A percentile compares a stretch with the other conserved stretches of the same genome.
phyloP scores from a whole-genome alignment of 345 rosid species.

The Stellera chamaejasme region DNA sequence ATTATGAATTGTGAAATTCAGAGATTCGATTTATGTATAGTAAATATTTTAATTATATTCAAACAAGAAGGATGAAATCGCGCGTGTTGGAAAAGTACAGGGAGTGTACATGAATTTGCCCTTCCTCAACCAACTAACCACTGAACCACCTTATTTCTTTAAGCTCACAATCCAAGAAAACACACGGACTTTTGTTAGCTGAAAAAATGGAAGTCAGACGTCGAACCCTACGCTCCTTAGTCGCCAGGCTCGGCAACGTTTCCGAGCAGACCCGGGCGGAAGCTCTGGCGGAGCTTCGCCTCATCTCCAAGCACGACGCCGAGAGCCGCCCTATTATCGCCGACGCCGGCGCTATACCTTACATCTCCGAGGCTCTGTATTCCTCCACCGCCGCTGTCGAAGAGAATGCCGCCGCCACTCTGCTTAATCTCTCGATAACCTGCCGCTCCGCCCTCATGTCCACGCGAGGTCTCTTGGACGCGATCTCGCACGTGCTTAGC shows the following conservation, averaged over 20 bases:
- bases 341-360: conserved; percentile 81
- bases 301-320: conserved; percentile 66
- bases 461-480: conserved; percentile 80
- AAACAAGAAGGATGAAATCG: no score
- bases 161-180: no score
- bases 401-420: conserved; percentile 86
- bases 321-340: conserved; percentile 57
- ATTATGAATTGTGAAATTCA: no score
- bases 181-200: background rate
- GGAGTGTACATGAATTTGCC: no score
- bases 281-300: conserved; percentile 69
- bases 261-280: conserved; percentile 65
- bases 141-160: no score
- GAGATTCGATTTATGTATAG: no score
- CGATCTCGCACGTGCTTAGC: conserved; percentile 71
- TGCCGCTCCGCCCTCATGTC: conserved; percentile 66
- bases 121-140: no score
- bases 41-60: no score
- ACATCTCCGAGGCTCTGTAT: conserved; percentile 72
- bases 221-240: conserved; percentile 50
- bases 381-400: conserved; percentile 50
- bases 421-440: conserved; percentile 72
- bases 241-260: conserved; percentile 69
- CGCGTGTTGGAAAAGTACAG: no score
- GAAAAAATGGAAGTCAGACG: conserved; percentile 58